Conservation (phyloP, 2,329 filamentous ascomycete species). For the Colletotrichum filicis region DNA sequence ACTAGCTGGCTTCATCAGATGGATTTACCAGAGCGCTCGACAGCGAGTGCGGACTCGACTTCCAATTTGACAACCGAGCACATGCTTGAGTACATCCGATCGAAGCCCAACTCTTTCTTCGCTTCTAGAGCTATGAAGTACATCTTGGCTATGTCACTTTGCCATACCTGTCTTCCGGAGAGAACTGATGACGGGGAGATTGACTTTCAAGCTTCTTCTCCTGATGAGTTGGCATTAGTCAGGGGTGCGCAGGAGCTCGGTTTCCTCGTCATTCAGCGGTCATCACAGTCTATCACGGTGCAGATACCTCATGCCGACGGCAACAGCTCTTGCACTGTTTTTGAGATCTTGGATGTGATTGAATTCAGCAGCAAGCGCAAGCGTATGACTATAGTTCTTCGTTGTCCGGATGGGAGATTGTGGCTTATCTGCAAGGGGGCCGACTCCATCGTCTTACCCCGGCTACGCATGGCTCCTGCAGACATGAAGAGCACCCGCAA, state of each 20-base stretch:
- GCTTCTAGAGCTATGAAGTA: conserved; percentile 84
- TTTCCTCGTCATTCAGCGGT: conserved; percentile 79
- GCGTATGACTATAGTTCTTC: conserved; percentile 89
- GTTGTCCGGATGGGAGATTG: conserved; percentile 83
- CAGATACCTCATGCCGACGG: conserved; percentile 52
- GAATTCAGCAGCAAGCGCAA: conserved; percentile 92
- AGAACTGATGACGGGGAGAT: conserved; percentile 74
- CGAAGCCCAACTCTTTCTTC: conserved; percentile 80
- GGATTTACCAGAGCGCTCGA: conserved; percentile 69
- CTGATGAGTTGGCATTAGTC: conserved; percentile 89
- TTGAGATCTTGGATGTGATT: conserved; percentile 86
- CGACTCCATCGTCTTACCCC: conserved; percentile 82
- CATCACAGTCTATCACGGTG: conserved; percentile 74
- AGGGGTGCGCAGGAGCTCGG: conserved; percentile 87
- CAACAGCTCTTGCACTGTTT: conserved; percentile 65
- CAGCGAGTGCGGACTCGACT: conserved; percentile 38
- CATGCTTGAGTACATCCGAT: conserved; percentile 80
- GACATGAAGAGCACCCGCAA: conserved; percentile 79
- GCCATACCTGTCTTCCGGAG: conserved; percentile 91
- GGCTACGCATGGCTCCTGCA: conserved; percentile 76
- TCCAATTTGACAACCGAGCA: conserved; percentile 76
- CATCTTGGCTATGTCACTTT: conserved; percentile 84
- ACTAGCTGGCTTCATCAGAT: conserved; percentile 88
- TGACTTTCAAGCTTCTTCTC: conserved; percentile 87
- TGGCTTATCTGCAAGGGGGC: conserved; percentile 92